Evolutionary conservation across 2,329 filamentous ascomycete species (phyloP).

Genomic region (Chaetomium sp.): DNA sequence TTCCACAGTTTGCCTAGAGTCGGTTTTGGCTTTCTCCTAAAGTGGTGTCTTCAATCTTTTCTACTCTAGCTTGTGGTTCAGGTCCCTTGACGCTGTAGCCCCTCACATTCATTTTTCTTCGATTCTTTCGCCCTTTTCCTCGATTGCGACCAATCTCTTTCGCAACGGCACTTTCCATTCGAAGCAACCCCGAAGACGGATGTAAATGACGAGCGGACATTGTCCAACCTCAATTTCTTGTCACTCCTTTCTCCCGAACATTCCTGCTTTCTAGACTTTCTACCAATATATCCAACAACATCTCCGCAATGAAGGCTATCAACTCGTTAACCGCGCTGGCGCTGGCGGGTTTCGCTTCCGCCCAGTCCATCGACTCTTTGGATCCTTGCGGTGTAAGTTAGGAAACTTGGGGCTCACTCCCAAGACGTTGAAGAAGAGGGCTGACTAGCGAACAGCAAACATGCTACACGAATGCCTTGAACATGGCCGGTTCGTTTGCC

Average conservation of each 20-base stretch:
- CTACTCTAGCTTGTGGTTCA: background rate
- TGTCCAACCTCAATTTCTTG: no score
- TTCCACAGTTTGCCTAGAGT: slow-evolving; percentile 3
- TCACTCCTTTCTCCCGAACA: background rate
- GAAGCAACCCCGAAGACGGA: no score
- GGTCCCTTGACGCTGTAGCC: slow-evolving; percentile 9
- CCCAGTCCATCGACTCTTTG: slow-evolving; percentile 15
- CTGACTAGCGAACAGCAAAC: slow-evolving; percentile 17
- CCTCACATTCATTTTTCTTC: slow-evolving; percentile 12
- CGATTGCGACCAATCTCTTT: slow-evolving; percentile 1
- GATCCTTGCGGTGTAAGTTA: slow-evolving; percentile 19
- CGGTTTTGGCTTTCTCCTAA: slow-evolving; percentile 1
- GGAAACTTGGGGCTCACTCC: no score
- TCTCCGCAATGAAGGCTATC: slow-evolving; percentile 10
- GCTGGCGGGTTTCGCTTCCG: slow-evolving; percentile 15
- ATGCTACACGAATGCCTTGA: slow-evolving; percentile 14
- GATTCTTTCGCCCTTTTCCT: slow-evolving; percentile 7
- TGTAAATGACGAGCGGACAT: no score
- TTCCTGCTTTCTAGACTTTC: background rate
- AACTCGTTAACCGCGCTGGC: slow-evolving; percentile 10
- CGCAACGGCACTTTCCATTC: no score
- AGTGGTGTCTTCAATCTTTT: slow-evolving; percentile 1
- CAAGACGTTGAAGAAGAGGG: background rate
- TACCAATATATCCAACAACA: background rate
- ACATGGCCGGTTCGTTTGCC: slow-evolving; percentile 6